phyloP scores from a whole-genome alignment of 2,329 filamentous ascomycete genomes.

The Leptographium lundbergii region DNA sequence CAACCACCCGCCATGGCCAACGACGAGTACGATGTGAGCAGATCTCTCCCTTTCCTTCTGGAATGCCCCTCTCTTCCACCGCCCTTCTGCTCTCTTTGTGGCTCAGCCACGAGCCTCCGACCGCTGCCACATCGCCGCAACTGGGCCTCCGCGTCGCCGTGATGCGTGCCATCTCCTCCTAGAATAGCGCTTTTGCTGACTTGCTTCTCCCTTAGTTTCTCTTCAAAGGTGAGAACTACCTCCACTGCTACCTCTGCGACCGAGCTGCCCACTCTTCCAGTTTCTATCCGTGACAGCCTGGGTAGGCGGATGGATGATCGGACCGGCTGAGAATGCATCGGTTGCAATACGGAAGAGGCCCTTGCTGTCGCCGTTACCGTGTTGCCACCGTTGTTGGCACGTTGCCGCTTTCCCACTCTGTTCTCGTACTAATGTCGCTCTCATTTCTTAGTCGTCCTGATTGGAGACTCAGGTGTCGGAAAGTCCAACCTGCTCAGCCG shows the following conservation, averaged over 20 bases:
- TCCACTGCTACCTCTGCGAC: background rate
- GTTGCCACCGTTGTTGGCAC: too few relatives aligned
- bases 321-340: background rate
- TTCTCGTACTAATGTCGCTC: slow-evolving; percentile 18
- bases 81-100: background rate
- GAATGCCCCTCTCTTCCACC: slow-evolving; percentile 2
- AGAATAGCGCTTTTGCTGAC: slow-evolving; percentile 7
- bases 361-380: background rate
- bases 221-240: slow-evolving; percentile 69
- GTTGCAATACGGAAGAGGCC: background rate
- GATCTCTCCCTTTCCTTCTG: background rate
- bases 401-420: background rate
- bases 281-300: background rate
- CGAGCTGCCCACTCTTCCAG: background rate
- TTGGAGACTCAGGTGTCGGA: slow-evolving; percentile 97
- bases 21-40: slow-evolving; percentile 98
- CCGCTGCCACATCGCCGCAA: background rate
- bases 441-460: slow-evolving; percentile 66
- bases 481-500: slow-evolving; percentile 99
- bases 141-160: background rate
- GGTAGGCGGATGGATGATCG: background rate
- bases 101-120: background rate
- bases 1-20: slow-evolving; percentile 63
- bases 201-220: slow-evolving; percentile 55
- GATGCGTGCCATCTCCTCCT: background rate